A percentile compares a stretch with the other conserved stretches of the same genome.
phyloP scores from a whole-genome alignment of 1,284 basidiomycete genomes.

The Coniferiporia sulphurascens region DNA sequence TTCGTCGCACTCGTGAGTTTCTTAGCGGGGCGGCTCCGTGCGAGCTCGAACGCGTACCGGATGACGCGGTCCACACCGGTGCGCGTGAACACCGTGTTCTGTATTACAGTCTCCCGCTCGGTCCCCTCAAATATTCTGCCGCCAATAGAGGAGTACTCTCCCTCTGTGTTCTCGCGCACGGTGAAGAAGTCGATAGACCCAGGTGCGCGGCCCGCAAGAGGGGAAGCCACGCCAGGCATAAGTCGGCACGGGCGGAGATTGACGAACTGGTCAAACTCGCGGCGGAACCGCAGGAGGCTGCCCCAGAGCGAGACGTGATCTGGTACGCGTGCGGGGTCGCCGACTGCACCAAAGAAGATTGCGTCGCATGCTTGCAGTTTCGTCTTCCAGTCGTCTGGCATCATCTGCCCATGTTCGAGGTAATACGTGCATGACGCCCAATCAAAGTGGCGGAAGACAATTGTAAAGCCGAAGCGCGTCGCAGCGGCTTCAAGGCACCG shows the following conservation, averaged over 20 bases:
- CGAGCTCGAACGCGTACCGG: conserved; percentile 50
- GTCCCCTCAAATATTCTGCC: conserved; percentile 36
- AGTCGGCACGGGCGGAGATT: conserved; percentile 48
- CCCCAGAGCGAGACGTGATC: conserved; percentile 57
- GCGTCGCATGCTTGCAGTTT: conserved; percentile 31
- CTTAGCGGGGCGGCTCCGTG: conserved; percentile 43
- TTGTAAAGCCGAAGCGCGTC: conserved; percentile 26
- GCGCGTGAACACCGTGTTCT: conserved; percentile 44
- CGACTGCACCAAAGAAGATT: conserved; percentile 38
- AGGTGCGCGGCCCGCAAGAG: conserved; percentile 32
- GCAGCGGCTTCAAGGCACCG: conserved; percentile 33
- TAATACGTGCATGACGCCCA: conserved; percentile 32
- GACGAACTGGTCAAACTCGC: conserved; percentile 52
- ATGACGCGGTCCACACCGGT: conserved; percentile 47
- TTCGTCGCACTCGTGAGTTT: conserved; percentile 50
- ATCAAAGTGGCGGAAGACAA: conserved; percentile 35
- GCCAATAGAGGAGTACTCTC: conserved; percentile 50
- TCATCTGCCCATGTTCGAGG: conserved; percentile 30
- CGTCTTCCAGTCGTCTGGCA: conserved; percentile 34
- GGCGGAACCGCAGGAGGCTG: conserved; percentile 44
- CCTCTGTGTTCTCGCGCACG: conserved; percentile 55
- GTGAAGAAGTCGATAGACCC: conserved; percentile 46
- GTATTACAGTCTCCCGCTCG: conserved; percentile 31
- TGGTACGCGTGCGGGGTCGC: conserved; percentile 38
- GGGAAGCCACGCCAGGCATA: conserved; percentile 45